phyloP scores from a whole-genome alignment of 2,329 filamentous ascomycete species.

The Thielaviopsis euricoi region DNA sequence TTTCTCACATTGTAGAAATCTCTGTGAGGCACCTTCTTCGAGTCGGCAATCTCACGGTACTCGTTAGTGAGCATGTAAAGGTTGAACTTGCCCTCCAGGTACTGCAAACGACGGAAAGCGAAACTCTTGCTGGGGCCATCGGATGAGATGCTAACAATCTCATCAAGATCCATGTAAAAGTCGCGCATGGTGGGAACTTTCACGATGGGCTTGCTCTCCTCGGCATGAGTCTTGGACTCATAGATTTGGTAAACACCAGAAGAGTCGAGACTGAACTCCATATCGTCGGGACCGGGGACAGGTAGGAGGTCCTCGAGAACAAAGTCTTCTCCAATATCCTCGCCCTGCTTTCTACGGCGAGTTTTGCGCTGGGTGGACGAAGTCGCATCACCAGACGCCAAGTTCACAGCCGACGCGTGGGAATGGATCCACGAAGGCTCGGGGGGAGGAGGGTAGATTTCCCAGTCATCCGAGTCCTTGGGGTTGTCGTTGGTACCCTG shows the following conservation, averaged over 20 bases:
- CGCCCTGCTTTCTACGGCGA: slow-evolving; percentile 55
- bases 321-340: slow-evolving; percentile 88
- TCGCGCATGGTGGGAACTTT: slow-evolving; percentile 84
- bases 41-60: slow-evolving; percentile 95
- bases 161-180: slow-evolving; percentile 88
- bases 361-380: slow-evolving; percentile 16
- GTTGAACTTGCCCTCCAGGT: slow-evolving; percentile 93
- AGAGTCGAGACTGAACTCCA: slow-evolving; percentile 64
- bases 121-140: slow-evolving; percentile 96
- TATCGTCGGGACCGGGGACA: slow-evolving; percentile 51
- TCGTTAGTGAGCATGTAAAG: slow-evolving; percentile 86
- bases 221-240: slow-evolving; percentile 42
- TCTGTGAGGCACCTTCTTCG: slow-evolving; percentile 90
- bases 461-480: slow-evolving; percentile 67
- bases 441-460: slow-evolving; percentile 79
- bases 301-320: slow-evolving; percentile 62
- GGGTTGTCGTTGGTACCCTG: slow-evolving; percentile 77
- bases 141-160: slow-evolving; percentile 73
- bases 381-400: slow-evolving; percentile 10
- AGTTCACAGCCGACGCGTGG: slow-evolving; percentile 8
- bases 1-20: slow-evolving; percentile 99
- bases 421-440: slow-evolving; percentile 67
- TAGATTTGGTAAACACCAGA: slow-evolving; percentile 89
- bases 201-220: slow-evolving; percentile 52
- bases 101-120: slow-evolving; percentile 84